A percentile compares a stretch with the other conserved stretches of the same genome.
phyloP scores from a whole-genome alignment of 2,329 filamentous ascomycete genomes.

The Aspergillus sp. region DNA sequence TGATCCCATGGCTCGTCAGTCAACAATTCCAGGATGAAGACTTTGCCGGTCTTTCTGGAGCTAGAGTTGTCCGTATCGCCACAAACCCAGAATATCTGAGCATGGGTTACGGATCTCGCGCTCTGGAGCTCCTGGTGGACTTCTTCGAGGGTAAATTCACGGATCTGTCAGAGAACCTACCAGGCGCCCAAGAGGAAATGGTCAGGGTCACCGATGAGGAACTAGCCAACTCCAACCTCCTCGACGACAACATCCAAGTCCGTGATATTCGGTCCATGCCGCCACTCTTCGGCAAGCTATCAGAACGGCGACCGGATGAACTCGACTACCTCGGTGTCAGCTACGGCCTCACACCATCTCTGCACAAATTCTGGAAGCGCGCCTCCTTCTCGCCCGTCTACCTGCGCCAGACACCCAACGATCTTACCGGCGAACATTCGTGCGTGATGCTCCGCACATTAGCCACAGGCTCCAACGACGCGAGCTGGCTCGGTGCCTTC shows the following conservation, averaged over 20 bases:
- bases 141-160: constrained; percentile 96
- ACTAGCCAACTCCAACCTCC: constrained; percentile 72
- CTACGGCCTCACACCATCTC: constrained; percentile 82
- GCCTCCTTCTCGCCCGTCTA: constrained; percentile 87
- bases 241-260: constrained; percentile 86
- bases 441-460: constrained; percentile 95
- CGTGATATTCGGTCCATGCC: constrained; percentile 91
- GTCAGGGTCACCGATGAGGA: constrained; percentile 81
- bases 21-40: constrained; percentile 98
- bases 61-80: constrained; percentile 89
- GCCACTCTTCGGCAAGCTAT: constrained; percentile 85
- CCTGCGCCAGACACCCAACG: constrained; percentile 91
- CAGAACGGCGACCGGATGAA: constrained; percentile 75
- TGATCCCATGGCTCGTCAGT: constrained; percentile 97
- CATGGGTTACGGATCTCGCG: constrained; percentile 93
- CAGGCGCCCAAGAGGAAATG: constrained; percentile 61
- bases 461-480: constrained; percentile 63
- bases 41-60: constrained; percentile 90
- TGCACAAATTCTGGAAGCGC: constrained; percentile 98
- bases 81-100: constrained; percentile 91
- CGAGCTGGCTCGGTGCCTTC: constrained; percentile 87
- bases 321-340: constrained; percentile 96
- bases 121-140: constrained; percentile 82
- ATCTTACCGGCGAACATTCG: constrained; percentile 94
- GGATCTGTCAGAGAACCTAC: constrained; percentile 74